Conservation (phyloP, 306 rosid genomes). For the Hylodesmum podocarpum region DNA sequence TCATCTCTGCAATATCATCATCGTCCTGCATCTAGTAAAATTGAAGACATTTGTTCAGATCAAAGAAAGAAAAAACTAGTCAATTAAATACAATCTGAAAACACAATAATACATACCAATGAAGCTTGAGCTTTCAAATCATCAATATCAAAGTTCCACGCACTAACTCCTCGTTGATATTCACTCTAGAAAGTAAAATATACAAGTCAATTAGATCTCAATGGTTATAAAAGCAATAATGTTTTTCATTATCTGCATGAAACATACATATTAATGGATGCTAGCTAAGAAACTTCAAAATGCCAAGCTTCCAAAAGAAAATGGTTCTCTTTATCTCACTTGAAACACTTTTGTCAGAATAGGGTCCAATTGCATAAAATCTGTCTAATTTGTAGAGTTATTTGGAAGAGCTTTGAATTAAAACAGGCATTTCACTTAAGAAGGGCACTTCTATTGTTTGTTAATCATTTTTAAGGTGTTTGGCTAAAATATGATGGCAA, state of each 20-base stretch:
- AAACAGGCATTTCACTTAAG: neutral
- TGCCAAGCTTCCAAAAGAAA: conserved; percentile 7
- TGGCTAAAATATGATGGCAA: neutral
- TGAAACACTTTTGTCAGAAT: neutral
- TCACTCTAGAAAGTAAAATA: conserved; percentile 66
- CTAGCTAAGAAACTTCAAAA: conserved; percentile 19
- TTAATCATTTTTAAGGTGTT: neutral
- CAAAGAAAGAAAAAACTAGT: conserved; percentile 14
- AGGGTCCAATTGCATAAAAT: conserved; percentile 15
- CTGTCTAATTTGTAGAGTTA: neutral
- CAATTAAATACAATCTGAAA: conserved; percentile 1
- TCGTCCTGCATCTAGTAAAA: conserved; percentile 64
- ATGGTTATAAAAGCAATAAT: conserved; percentile 9
- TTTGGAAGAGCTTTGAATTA: neutral
- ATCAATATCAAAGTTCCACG: conserved; percentile 94
- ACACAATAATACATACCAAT: conserved; percentile 52
- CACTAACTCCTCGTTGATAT: conserved; percentile 98
- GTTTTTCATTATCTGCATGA: neutral
- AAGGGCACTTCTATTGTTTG: neutral
- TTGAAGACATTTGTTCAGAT: conserved; percentile 23
- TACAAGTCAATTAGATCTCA: conserved; percentile 26
- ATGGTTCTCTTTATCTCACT: conserved; percentile 3
- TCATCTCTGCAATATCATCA: conserved; percentile 66
- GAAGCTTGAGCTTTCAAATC: conserved; percentile 99
- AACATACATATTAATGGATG: neutral